Evolutionary conservation across 192 early-diverging fungal genomes (phyloP), one percentile per base, ranked within the genome.

Genomic region (Chytriomyces sp.): DNA sequence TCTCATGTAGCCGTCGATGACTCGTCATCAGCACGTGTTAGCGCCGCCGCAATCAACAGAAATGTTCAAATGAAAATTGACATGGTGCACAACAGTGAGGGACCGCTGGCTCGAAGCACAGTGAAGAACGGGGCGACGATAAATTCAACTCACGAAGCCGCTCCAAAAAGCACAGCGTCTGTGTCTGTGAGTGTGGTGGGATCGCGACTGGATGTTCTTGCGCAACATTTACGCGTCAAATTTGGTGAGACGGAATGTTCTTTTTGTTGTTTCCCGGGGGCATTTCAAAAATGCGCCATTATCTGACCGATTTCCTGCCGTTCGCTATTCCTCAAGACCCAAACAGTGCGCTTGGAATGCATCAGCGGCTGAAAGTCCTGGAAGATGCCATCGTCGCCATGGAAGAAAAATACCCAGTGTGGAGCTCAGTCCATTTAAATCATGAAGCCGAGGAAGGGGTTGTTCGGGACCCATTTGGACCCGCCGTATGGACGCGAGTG

Each of bases 11-110:
- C 60, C 7, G 24, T 5, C 23, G 7, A 49, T 9, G 57, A 28
- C 7, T 45, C 73, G 6, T 46, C 73, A 9, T 93, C 92, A 67
- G 91, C 93, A 43, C 86, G 93, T 57, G 86, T 85, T 6, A 92
- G 93, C 74, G 90, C 92, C 3, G 83, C 85, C 50, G 90, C 86
- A 67, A 85, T 91, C 11, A 94, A 91, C 75, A 81, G 91, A 7
- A 93, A 91, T 28, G 90, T 94, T 26, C 91, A 94, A 79, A 91
- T 95, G 84, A 93, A 92, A 50, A 83, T 87, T 50, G 90, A 93
- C 50, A 78, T 89, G 24, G 86, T 88, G 23, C 85, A 89, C 57
- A 94, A 90, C 69, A 89, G 91, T 69, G 84, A 84, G 72, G 85
- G 83, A 9, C 90, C 91, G 16, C 73, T 93, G 46, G 86, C 84